Percentiles rank a stretch among this genome's conserved stretches.
Conservation (phyloP, 192 early-diverging fungal species). For the Mortierella claussenii region DNA sequence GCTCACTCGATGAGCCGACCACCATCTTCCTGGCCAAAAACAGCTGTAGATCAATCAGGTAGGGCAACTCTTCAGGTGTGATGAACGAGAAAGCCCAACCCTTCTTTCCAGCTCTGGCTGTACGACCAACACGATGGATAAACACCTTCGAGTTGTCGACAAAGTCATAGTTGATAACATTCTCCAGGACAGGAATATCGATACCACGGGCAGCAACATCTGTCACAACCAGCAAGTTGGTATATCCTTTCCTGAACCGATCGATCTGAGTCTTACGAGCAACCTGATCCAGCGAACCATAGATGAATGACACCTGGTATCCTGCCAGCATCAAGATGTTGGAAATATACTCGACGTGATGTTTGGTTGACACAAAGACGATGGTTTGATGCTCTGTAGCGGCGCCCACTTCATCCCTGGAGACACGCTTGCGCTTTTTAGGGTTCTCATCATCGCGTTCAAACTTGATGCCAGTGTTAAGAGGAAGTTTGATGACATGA, state of each 20-base stretch:
- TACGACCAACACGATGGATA: slow-evolving; percentile 97
- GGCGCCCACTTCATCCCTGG: slow-evolving; percentile 23
- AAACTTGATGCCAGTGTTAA: slow-evolving; percentile 58
- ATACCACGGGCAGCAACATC: slow-evolving; percentile 99
- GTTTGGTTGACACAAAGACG: slow-evolving; percentile 96
- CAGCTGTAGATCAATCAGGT: slow-evolving; percentile 92
- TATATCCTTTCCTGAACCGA: slow-evolving; percentile 81
- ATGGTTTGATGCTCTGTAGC: slow-evolving; percentile 80
- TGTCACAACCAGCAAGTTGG: slow-evolving; percentile 91
- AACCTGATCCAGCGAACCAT: slow-evolving; percentile 94
- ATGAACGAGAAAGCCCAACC: slow-evolving; percentile 95
- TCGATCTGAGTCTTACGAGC: slow-evolving; percentile 89
- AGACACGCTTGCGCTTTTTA: slow-evolving; percentile 55
- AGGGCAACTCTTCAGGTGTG: slow-evolving; percentile 90
- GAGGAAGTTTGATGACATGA: slow-evolving; percentile 77
- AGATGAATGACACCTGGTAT: slow-evolving; percentile 87
- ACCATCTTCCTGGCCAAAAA: slow-evolving; percentile 82
- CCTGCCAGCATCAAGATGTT: slow-evolving; percentile 76
- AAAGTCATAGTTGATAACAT: slow-evolving; percentile 98
- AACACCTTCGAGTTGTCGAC: slow-evolving; percentile 93
- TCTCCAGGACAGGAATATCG: slow-evolving; percentile 96
- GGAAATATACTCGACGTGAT: slow-evolving; percentile 96
- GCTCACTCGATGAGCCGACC: slow-evolving; percentile 36
- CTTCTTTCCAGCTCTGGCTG: slow-evolving; percentile 91
- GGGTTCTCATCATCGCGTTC: slow-evolving; percentile 44